These are phyloP conservation scores for Hyphopichia burtonii DNA, from an alignment of 1,139 yeast species.

Conservation along the genomic window DNA sequence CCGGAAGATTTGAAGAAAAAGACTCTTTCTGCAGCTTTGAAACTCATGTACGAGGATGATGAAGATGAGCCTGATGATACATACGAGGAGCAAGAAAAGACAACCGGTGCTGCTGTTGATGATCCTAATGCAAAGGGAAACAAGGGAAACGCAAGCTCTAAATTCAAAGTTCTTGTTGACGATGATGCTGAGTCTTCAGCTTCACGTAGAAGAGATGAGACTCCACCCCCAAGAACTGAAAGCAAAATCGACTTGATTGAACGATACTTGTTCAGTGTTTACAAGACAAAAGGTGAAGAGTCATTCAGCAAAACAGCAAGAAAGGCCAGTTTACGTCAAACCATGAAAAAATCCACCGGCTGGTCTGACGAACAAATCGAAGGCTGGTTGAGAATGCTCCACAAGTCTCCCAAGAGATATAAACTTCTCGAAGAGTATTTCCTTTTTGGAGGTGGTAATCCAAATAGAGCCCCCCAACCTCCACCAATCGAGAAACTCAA, in stretches of 20 bases:
- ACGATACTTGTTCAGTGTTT: constrained; percentile 54
- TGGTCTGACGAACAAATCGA: constrained; percentile 93
- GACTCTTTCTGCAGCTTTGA: constrained; percentile 63
- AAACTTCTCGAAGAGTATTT: constrained; percentile 62
- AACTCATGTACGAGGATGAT: constrained; percentile 66
- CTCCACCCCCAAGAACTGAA: not conserved
- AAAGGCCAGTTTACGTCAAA: constrained; percentile 50
- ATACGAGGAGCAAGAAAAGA: constrained; percentile 67
- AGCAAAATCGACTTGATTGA: constrained; percentile 32
- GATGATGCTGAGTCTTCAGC: constrained; percentile 9
- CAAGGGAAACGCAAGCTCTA: constrained; percentile 1
- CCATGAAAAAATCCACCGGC: constrained; percentile 48
- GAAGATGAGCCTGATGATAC: constrained; percentile 87
- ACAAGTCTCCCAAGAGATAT: constrained; percentile 61
- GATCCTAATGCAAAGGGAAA: constrained; percentile 9
- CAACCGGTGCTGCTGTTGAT: constrained; percentile 30
- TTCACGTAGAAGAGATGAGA: not conserved
- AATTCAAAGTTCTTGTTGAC: constrained; percentile 11
- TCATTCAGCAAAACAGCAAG: constrained; percentile 53
- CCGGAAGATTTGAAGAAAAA: constrained; percentile 48
- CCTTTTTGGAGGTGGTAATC: constrained; percentile 42
- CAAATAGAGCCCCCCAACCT: constrained; percentile 11
- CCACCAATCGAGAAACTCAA: not conserved
- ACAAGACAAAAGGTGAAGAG: constrained; percentile 48
- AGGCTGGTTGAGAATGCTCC: constrained; percentile 84